Base-by-base conservation (phyloP, 352 stramenopile genomes). In the Phytopythium delawarense region DNA sequence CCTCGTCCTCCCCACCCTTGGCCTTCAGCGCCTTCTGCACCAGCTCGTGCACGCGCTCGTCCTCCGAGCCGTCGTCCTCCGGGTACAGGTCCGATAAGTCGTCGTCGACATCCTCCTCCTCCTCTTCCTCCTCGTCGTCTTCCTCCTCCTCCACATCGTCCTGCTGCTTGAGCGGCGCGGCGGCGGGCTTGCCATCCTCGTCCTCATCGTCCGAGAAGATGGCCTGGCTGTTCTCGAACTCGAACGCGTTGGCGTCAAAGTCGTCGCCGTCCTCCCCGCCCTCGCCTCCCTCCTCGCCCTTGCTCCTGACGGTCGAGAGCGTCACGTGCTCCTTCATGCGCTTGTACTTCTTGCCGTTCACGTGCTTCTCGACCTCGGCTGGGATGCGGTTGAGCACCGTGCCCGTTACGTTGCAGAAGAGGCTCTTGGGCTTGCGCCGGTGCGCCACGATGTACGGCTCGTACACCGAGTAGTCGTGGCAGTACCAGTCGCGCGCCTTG, bases 401-500 rank as follows among this genome's bases (percentile, higher is more conserved):
- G 45, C 79, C 70, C 6, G 90, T 97, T 35, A 97, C 78, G 42
- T 92, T 96, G 74, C 90, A 97, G 54, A 71, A 97, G n/a, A 97
- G 59, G 49, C 85, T 77, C 65, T 96, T 95, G 34, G 77, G 55
- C 34, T 94, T 83, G 45, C 73, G 78, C n/a, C 89, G 90, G 64
- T 97, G 87, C 49, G 79, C 54, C 25, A 96, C 86, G 59, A 97
- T 95, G 65, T 94, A 92, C 60, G 90, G 90, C 70, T 93, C 87
- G 77, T 96, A 97, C 79, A 96, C 74, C 54, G 81, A 87, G 78
- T 93, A 96, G 71, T 96, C 88, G 70, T 89, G 76, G 69, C 76
- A 93, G 69, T 96, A 96, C 88, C 86, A 92, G 71, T 92, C 81
- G 51, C 84, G 83, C 7, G 84, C 79, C 63, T 96, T 94, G 32